phyloP scores from a whole-genome alignment of 495 filamentous ascomycete genomes.

The Penicillium pancosmium region DNA sequence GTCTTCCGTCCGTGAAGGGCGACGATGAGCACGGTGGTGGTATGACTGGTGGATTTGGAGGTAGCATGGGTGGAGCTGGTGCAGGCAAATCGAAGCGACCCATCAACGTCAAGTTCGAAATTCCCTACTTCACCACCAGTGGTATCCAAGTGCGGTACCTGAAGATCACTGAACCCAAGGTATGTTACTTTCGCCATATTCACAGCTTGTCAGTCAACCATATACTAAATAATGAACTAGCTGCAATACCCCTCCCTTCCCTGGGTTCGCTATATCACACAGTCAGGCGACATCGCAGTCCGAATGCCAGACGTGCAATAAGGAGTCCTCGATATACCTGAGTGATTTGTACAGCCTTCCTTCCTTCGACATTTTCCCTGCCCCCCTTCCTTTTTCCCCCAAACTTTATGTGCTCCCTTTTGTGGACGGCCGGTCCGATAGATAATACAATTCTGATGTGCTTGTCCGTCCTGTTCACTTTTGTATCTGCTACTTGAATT shows the following conservation, averaged over 20 bases:
- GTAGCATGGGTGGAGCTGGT: constrained; percentile 80
- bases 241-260: constrained; percentile 97
- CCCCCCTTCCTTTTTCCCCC: constrained; percentile 6
- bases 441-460: constrained; percentile 33
- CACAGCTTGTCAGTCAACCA: too few relatives aligned
- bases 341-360: constrained; percentile 35
- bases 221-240: constrained; percentile 40
- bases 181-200: constrained; percentile 43
- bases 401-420: constrained; percentile 22
- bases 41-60: constrained; percentile 95
- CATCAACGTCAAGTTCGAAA: constrained; percentile 99
- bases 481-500: constrained; percentile 6
- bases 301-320: constrained; percentile 84
- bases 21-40: constrained; percentile 95
- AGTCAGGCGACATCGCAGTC: constrained; percentile 93
- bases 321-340: constrained; percentile 28
- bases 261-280: constrained; percentile 98
- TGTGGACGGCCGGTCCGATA: constrained; percentile 40
- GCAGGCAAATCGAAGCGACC: constrained; percentile 87
- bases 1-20: constrained; percentile 89
- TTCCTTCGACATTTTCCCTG: constrained; percentile 1
- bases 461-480: constrained; percentile 6
- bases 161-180: constrained; percentile 99
- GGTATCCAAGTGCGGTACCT: constrained; percentile 98
- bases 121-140: constrained; percentile 98